phyloP scores from a whole-genome alignment of 139 green algal species.

The Coelastrella sp. region DNA sequence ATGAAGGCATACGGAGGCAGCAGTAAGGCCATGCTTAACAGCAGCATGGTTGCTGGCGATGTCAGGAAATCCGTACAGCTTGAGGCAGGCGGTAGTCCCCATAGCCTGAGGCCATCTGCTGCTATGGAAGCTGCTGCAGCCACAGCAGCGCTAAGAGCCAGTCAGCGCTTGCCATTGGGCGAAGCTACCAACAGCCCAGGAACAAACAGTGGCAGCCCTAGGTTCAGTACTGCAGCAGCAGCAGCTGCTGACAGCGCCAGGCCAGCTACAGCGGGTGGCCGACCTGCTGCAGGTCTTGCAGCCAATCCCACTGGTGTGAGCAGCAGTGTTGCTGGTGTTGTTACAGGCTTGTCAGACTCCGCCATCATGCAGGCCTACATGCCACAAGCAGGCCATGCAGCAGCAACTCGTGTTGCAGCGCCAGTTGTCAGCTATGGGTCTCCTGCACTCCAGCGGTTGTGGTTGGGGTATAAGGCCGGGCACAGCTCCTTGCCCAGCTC shows the following conservation, averaged over 20 bases:
- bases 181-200: conserved; percentile 37
- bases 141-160: neutral
- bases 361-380: neutral
- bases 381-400: neutral
- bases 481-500: neutral
- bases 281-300: neutral
- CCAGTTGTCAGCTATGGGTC: neutral
- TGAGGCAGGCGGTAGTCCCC: too few relatives aligned
- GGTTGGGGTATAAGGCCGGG: conserved; percentile 23
- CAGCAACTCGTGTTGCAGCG: neutral
- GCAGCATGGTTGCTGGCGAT: neutral
- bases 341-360: neutral
- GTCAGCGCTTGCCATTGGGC: neutral
- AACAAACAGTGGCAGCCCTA: neutral
- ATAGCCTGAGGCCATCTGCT: neutral
- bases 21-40: neutral
- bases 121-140: neutral
- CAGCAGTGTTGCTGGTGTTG: neutral
- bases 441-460: conserved; percentile 35
- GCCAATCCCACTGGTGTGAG: neutral
- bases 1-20: conserved; percentile 22
- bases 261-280: too few relatives aligned
- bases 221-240: conserved; percentile 12
- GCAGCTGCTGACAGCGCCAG: neutral
- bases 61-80: neutral